Conservation (phyloP, 768 basidiomycete species). For the Suillus clintonianus region DNA sequence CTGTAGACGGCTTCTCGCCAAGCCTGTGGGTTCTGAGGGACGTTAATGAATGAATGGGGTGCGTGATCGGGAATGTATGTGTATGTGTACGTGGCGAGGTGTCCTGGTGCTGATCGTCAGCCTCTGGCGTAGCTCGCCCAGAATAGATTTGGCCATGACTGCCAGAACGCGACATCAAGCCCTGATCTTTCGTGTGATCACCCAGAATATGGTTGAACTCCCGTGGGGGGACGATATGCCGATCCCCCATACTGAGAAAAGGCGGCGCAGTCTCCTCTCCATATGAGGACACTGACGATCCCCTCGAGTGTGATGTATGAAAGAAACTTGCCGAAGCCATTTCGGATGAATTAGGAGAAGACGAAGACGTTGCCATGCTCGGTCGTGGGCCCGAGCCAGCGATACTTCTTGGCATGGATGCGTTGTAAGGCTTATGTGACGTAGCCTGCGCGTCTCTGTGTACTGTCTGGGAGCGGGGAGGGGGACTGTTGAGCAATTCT, state of each 20-base stretch:
- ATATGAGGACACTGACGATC: slow-evolving; percentile 61
- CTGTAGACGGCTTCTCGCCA: neutral
- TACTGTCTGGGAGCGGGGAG: neutral
- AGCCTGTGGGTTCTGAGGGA: neutral
- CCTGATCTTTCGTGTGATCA: slow-evolving; percentile 15
- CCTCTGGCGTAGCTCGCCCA: slow-evolving; percentile 14
- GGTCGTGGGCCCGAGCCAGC: slow-evolving; percentile 31
- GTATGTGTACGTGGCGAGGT: slow-evolving; percentile 50
- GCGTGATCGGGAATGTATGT: slow-evolving; percentile 50
- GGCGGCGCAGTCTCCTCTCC: slow-evolving; percentile 44
- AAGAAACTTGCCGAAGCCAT: slow-evolving; percentile 57
- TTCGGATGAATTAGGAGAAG: slow-evolving; percentile 63
- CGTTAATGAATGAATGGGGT: slow-evolving; percentile 48
- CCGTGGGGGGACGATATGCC: slow-evolving; percentile 57
- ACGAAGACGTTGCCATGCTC: slow-evolving; percentile 55
- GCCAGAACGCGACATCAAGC: slow-evolving; percentile 11
- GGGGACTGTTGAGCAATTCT: slow-evolving; percentile 26
- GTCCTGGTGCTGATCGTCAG: slow-evolving; percentile 9
- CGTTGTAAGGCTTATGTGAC: neutral
- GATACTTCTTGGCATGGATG: slow-evolving; percentile 14
- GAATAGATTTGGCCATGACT: slow-evolving; percentile 19
- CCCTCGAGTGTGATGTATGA: slow-evolving; percentile 44
- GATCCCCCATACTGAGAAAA: slow-evolving; percentile 33
- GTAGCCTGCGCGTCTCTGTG: neutral
- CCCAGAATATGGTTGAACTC: slow-evolving; percentile 49